Base-by-base conservation (phyloP, 2,329 filamentous ascomycete species). In the Exophiala calicioides region DNA sequence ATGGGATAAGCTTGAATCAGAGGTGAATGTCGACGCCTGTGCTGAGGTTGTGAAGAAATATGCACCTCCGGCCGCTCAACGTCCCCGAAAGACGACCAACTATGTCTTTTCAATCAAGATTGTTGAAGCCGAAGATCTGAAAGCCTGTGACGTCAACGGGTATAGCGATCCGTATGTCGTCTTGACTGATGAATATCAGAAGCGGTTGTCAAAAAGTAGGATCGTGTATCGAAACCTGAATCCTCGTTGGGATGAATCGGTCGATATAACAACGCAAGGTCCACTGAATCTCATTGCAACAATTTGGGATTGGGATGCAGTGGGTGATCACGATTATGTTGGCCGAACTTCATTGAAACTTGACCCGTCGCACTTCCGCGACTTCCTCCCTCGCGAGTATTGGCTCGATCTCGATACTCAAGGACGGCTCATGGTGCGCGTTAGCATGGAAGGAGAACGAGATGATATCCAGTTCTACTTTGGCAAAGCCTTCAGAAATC, bases 31-130 rank as follows among this genome's bases (percentile, higher is more conserved):
- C 9, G 93, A 98, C 64, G 85, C 80, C 8, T 96, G 90, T 62
- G 90, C 90, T 3, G 84, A 86, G 40, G 81, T 95, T 12, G 80
- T 98, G 39, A 82, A 84, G 35, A 83, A 80, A 60, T 76, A 86
- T 53, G 81, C 88, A 19, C 88, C 88, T 6, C 84, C 87, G 1
- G 76, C 80, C 42, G 82, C 82, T n/a, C 79, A 82, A 50, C 77
- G 77, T 62, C 76, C 80, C 46, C 82, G 82, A 59, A 85, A 82
- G 60, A 81, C 85, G 31, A 86, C 82, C 53, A 96, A 94, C 64
- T 97, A 95, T 65, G 90, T 96, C 44, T 98, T 98, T 69, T 97
- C 93, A 1, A 90, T 98, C 70, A 98, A 98, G 71, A 90, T 98
- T 49, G 90, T 98, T 19, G 93, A 98, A 68, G 93, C 88, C 6